A percentile compares a stretch with the other conserved stretches of the same genome.
Evolutionary conservation across 140 eudicot genomes (phyloP).

Genomic region (Cichorium intybus): DNA sequence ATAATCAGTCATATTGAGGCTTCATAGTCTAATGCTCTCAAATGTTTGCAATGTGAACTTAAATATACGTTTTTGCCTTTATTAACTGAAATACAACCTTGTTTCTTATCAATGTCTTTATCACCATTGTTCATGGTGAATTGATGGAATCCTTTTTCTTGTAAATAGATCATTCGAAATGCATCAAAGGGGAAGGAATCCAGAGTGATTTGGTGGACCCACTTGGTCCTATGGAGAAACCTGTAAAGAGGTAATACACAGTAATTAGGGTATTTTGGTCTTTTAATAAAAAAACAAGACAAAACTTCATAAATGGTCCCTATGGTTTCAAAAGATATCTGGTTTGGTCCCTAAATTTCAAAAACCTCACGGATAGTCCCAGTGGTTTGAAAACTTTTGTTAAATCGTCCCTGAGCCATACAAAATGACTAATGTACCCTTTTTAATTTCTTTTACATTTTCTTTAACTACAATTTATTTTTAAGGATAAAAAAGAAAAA

Average conservation of each 20-base stretch:
- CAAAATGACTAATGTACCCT: too few relatives aligned
- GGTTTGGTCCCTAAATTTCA: too few relatives aligned
- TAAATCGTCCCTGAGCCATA: too few relatives aligned
- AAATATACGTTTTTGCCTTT: conserved; percentile 48
- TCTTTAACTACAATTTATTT: too few relatives aligned
- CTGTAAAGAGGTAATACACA: conserved; percentile 68
- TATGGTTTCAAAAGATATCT: too few relatives aligned
- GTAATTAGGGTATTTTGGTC: too few relatives aligned
- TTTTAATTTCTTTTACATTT: too few relatives aligned
- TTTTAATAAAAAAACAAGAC: too few relatives aligned
- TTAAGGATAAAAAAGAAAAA: too few relatives aligned
- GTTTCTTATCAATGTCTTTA: background rate
- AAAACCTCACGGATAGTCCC: too few relatives aligned
- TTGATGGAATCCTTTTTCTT: conserved; percentile 3
- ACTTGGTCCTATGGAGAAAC: conserved; percentile 74
- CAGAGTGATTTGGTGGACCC: conserved; percentile 30
- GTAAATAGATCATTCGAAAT: conserved; percentile 65
- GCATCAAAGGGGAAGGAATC: conserved; percentile 39
- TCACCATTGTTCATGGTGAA: background rate
- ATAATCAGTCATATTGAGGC: conserved; percentile 43
- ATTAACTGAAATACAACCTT: background rate
- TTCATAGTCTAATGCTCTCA: conserved; percentile 35
- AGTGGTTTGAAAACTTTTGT: too few relatives aligned
- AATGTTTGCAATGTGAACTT: conserved; percentile 68
- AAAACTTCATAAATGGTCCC: too few relatives aligned